Base-by-base conservation (phyloP, 73 alveolate species). In the Paraurostyla sp. region DNA sequence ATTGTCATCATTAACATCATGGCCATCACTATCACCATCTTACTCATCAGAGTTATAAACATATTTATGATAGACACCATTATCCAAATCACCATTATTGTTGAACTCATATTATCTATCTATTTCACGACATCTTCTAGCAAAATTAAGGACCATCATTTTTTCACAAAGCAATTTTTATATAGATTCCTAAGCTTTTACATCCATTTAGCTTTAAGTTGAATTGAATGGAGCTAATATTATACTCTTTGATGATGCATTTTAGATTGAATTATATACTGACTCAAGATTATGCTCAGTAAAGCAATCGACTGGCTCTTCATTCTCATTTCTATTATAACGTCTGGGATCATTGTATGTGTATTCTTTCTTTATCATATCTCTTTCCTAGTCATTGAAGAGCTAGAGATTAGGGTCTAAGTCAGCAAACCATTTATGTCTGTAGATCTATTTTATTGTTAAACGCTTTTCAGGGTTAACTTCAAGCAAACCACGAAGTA, bases 151-250 rank as follows among this genome's bases (percentile, higher is more conserved):
- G 41, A 54, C 80, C 83, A 91, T 85, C 89, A 78, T 83, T 86
- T 95, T 95, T 87, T 51, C 89, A 27, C 78, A 85, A 22, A 50
- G 50, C 48, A 38, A 58, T 35, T 56, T 63, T 16, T 57, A 33
- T n/a, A 71, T 42, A 27, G 49, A 33, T 68, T 65, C 85, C 36
- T 68, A 42, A 9, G 58, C 75, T 18, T 7, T 63, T 51, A 65
- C 85, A 54, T 92, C 95, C 38, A 92, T 82, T 9, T 80, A 71
- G 50, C 91, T 78, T n/a, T 65, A 49, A 38, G 95, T 93, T 4
- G 97, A 90, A 85, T 95, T 95, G 91, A 93, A 95, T 1, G 98
- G 98, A 18, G 98, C 98, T 71, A 95, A 88, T 51, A 95, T 95
- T 22, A 95, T 90, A 45, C 95, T 84, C 81, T 95, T 95, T 32